Conservation (phyloP, 1,284 basidiomycete genomes). For the Pseudomicrostroma phylloplanum region DNA sequence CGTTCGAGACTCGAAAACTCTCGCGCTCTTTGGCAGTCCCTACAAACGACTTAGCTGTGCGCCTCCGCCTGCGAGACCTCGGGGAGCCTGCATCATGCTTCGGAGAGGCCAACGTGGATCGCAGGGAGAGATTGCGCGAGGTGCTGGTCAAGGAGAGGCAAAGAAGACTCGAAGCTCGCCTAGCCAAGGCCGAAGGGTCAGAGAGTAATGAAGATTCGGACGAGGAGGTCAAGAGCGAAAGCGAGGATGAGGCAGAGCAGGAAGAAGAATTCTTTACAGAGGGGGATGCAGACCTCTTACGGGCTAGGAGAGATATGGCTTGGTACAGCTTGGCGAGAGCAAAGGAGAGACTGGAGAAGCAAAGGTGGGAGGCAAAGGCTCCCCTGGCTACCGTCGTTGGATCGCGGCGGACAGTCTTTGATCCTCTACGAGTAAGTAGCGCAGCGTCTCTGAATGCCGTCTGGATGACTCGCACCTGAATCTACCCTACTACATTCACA, state of each 20-base stretch:
- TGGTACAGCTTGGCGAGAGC: slow-evolving; percentile 91
- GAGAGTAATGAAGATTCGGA: slow-evolving; percentile 54
- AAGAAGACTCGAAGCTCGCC: slow-evolving; percentile 56
- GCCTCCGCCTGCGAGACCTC: slow-evolving; percentile 77
- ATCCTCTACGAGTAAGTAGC: slow-evolving; percentile 71
- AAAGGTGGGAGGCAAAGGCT: slow-evolving; percentile 76
- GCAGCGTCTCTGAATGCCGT: too few relatives aligned
- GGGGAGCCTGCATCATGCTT: slow-evolving; percentile 95
- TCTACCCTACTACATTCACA: slow-evolving; percentile 44
- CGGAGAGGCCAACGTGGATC: slow-evolving; percentile 68
- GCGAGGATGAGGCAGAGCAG: slow-evolving; percentile 51
- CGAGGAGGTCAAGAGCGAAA: slow-evolving; percentile 3
- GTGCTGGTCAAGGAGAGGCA: slow-evolving; percentile 78
- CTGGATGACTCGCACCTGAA: not conserved
- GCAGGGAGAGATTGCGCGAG: slow-evolving; percentile 87
- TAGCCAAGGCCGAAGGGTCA: slow-evolving; percentile 52
- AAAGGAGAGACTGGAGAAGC: slow-evolving; percentile 79
- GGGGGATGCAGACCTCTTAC: slow-evolving; percentile 75
- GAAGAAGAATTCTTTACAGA: slow-evolving; percentile 95
- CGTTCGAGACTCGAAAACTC: not conserved
- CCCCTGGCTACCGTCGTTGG: slow-evolving; percentile 87
- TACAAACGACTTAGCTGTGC: slow-evolving; percentile 89
- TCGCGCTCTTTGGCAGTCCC: slow-evolving; percentile 86
- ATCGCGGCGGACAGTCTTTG: slow-evolving; percentile 78
- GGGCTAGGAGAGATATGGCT: slow-evolving; percentile 75